A percentile compares a stretch with the other conserved stretches of the same genome.
phyloP scores from a whole-genome alignment of 2,329 filamentous ascomycete genomes.

The Sclerotinia spermophila region DNA sequence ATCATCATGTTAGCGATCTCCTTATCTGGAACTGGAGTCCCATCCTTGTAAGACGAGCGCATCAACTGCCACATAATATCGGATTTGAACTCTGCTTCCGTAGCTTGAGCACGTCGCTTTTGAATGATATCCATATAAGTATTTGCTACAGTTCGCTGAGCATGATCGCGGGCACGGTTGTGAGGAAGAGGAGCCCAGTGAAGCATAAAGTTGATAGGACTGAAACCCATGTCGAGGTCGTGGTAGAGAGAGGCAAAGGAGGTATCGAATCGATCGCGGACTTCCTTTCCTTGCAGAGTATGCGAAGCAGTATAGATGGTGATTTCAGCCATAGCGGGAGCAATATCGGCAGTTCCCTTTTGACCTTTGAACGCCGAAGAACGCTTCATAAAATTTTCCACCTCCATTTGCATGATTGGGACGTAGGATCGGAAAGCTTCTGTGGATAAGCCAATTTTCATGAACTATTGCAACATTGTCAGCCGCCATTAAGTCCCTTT shows the following conservation, averaged over 20 bases:
- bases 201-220: conserved; percentile 83
- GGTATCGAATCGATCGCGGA: conserved; percentile 75
- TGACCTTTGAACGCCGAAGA: conserved; percentile 63
- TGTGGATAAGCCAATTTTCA: conserved; percentile 75
- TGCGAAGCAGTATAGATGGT: conserved; percentile 89
- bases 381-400: conserved; percentile 67
- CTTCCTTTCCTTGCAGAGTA: conserved; percentile 78
- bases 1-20: conserved; percentile 95
- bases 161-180: conserved; percentile 76
- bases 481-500: conserved; percentile 25
- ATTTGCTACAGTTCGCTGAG: conserved; percentile 75
- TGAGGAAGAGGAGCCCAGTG: conserved; percentile 87
- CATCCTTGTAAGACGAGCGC: conserved; percentile 81
- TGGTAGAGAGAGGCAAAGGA: conserved; percentile 80
- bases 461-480: conserved; percentile 51
- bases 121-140: conserved; percentile 81
- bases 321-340: conserved; percentile 75
- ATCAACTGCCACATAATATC: conserved; percentile 93
- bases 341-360: conserved; percentile 67
- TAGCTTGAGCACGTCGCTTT: conserved; percentile 53
- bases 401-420: conserved; percentile 71
- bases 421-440: conserved; percentile 74
- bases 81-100: conserved; percentile 51
- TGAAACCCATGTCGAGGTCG: conserved; percentile 87
- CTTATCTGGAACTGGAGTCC: conserved; percentile 71